Percentiles rank a stretch among this genome's conserved stretches.
Conservation (phyloP, 768 basidiomycete genomes). For the Tylopilus felleus region DNA sequence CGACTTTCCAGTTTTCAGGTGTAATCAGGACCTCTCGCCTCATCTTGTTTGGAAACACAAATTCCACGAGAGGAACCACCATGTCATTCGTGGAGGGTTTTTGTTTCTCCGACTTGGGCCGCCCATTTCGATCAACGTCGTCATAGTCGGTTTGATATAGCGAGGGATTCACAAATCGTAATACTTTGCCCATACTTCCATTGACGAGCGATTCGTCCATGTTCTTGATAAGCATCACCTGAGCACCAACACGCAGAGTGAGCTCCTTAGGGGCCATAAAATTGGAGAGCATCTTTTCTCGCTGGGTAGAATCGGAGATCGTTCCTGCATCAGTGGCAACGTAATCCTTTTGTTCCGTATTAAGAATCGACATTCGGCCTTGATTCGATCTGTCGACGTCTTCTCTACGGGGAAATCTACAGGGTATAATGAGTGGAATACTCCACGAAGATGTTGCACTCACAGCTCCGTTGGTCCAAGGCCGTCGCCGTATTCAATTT, state of each 20-base stretch:
- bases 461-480: constrained; percentile 90
- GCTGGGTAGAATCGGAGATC: constrained; percentile 49
- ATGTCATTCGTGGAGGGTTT: constrained; percentile 30
- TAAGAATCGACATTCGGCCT: constrained; percentile 59
- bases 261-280: constrained; percentile 83
- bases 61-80: constrained; percentile 74
- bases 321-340: constrained; percentile 61
- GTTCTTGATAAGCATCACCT: constrained; percentile 97
- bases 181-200: constrained; percentile 85
- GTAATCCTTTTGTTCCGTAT: constrained; percentile 52
- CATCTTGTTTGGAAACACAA: constrained; percentile 56
- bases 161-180: constrained; percentile 63
- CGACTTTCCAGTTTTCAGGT: constrained; percentile 82
- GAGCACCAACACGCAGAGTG: constrained; percentile 72
- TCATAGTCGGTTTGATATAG: constrained; percentile 44
- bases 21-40: constrained; percentile 54
- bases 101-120: constrained; percentile 34
- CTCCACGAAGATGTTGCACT: constrained; percentile 21
- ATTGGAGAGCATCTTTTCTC: constrained; percentile 79
- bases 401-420: constrained; percentile 88
- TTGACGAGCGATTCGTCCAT: constrained; percentile 89
- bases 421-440: not conserved
- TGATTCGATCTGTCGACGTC: constrained; percentile 88
- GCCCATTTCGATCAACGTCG: constrained; percentile 33
- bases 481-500: constrained; percentile 75